Evolutionary conservation across 805 yeast species (phyloP).

Genomic region (Henningerozyma blattae): DNA sequence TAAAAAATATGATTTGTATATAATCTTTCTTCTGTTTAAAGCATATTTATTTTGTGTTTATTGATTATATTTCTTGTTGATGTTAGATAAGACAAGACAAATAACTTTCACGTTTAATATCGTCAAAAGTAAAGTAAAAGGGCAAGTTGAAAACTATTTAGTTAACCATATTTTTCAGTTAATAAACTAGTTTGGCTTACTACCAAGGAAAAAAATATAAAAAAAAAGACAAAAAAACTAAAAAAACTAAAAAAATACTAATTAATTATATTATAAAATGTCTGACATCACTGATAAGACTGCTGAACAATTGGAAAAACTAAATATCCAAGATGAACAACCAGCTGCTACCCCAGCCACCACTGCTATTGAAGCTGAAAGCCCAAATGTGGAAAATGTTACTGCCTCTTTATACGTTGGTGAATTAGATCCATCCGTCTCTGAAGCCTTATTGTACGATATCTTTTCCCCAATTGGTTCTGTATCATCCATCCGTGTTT

Average conservation of each 20-base stretch:
- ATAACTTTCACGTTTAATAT: conserved; percentile 9
- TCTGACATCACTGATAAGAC: conserved; percentile 28
- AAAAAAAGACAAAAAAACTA: conserved; percentile 1
- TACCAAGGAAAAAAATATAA: not conserved
- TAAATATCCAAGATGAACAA: conserved; percentile 23
- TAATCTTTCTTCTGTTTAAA: no score
- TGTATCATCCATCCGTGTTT: conserved; percentile 93
- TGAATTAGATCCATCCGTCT: conserved; percentile 84
- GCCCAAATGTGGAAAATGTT: conserved; percentile 31
- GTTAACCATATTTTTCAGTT: conserved; percentile 1
- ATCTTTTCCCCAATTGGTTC: conserved; percentile 90
- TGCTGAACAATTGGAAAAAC: conserved; percentile 26
- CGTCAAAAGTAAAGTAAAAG: conserved; percentile 8
- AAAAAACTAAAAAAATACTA: not conserved
- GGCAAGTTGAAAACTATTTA: conserved; percentile 5
- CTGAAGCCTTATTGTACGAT: conserved; percentile 91
- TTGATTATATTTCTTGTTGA: no score
- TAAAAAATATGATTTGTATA: no score
- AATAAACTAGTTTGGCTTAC: not conserved
- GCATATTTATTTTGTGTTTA: no score
- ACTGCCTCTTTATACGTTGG: conserved; percentile 93
- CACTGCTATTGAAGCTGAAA: conserved; percentile 10
- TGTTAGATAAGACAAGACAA: no score
- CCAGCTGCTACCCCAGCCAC: conserved; percentile 21
- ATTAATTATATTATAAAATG: conserved; percentile 9